Evolutionary conservation across 305 asterid species (phyloP), one percentile per base, ranked within the genome.

Genomic region (Solanum hybrid): DNA sequence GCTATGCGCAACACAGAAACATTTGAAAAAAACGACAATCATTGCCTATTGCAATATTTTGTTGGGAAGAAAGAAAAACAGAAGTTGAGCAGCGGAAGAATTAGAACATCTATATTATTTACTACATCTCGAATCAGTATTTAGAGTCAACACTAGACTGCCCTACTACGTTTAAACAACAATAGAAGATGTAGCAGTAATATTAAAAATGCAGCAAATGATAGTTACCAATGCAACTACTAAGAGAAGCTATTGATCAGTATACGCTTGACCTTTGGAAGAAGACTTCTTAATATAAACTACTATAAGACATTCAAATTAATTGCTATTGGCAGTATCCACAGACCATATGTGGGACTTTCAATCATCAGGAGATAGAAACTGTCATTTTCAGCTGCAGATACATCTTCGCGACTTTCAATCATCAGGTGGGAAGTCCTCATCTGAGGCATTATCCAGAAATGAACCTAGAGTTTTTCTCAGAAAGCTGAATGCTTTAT

Each of bases 391-490:
- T 26, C 34, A 32, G 66, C 86, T 75, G 79, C 79, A 87, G 90
- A 80, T 38, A 27, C 37, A 17, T 40, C 37, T 27, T 60, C 10
- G 42, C 56, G 77, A 56, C 88, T 46, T 89, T 94, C 93, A 95
- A 89, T 96, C 98, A 51, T 97, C 98, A 51, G 92, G 93, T n/a
- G 96, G 98, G 93, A 96, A 96, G 93, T 95, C 99, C 90, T 96
- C 99, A 86, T 96, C 99, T 34, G 98, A 96, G 88, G 97, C 98
- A 89, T 94, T 90, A 89, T 97, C 99, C 92, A 96, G 95, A 92
- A 97, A 94, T 35, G 99, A 97, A 5, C 97, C 99, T 46, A 96
- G 91, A 38, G 94, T 93, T 91, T 96, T 96, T 88, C 95, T 95
- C 92, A 97, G 92, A 87, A 96, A 94, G 95, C 96, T 95, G 93